phyloP scores from a whole-genome alignment of 129 eudicot genomes.

The Heracleum sosnowskyi region DNA sequence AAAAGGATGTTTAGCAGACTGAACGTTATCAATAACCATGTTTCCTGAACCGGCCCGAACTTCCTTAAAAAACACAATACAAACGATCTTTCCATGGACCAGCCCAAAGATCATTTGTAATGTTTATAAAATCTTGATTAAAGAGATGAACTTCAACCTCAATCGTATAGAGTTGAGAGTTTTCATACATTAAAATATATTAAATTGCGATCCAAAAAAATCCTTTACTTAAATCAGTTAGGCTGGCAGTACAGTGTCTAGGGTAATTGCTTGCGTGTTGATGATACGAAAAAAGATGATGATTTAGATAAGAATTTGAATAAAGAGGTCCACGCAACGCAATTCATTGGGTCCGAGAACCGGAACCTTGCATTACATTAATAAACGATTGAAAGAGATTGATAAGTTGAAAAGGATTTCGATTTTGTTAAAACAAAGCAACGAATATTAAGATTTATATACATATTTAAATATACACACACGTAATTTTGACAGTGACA shows the following conservation, averaged over 20 bases:
- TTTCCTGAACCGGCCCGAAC: too few relatives aligned
- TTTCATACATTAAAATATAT: too few relatives aligned
- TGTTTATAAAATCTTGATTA: too few relatives aligned
- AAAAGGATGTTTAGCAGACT: too few relatives aligned
- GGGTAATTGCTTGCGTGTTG: neutral
- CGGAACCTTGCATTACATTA: neutral
- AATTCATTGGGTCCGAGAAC: neutral
- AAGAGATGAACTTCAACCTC: too few relatives aligned
- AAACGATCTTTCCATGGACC: too few relatives aligned
- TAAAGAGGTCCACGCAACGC: neutral
- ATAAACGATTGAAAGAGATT: neutral
- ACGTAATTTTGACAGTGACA: neutral
- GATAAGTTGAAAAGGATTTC: slow-evolving; percentile 2
- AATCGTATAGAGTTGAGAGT: too few relatives aligned
- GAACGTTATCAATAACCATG: too few relatives aligned
- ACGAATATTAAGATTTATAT: slow-evolving; percentile 1
- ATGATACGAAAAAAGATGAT: neutral
- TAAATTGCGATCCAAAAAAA: too few relatives aligned
- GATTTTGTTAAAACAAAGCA: slow-evolving; percentile 1
- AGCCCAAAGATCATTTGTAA: too few relatives aligned
- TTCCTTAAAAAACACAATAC: too few relatives aligned
- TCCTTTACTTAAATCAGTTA: neutral
- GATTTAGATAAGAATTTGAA: neutral
- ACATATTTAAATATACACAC: neutral
- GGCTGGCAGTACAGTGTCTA: neutral